Base-by-base conservation (phyloP, 2,329 filamentous ascomycete species). In the Ceratocystis cubensis region DNA sequence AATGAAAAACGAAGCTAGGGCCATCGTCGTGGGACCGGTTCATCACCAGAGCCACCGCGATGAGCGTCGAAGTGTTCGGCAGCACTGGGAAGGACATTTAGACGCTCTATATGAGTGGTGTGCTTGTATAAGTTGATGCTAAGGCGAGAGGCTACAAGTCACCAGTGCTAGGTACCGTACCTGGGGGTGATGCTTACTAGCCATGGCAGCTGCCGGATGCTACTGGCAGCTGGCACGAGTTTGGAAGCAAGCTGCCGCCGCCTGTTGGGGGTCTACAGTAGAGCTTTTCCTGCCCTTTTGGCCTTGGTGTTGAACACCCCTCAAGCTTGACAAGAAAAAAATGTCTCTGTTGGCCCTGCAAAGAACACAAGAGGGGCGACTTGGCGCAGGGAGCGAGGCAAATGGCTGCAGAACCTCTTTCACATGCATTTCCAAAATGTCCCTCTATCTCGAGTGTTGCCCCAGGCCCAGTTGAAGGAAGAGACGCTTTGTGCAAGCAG, bases 1-100 rank as follows among this genome's bases (percentile, higher is more conserved):
- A 94, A 75, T 96, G 89, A 75, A 92, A 96, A 71, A 94, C 88
- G 71, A 94, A 88, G 70, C 86, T 84, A 33, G 91, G 88, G 17
- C 91, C 90, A 41, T 68, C 67, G 71, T 89, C 88, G 70, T 88
- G 85, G 44, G 88, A 89, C 70, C 88, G 83, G 72, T 84, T 84
- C 71, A 89, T 84, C 70, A 91, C 84, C 48, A 93, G 82, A 64
- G 89, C 84, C 67, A 93, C 84, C 53, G 86, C 88, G 64, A 92
- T 75, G 70, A 84, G 81, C 72, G 84, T 84, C 70, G 81, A 79
- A 45, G 76, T 73, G 72, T 78, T 82, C 66, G 83, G 79, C 5
- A 81, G 75, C 22, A 79, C 73, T 22, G 79, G 78, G 65, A 78
- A 77, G 20, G 81, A 75, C 79, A 83, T 83, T 67, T 72, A 72